Evolutionary conservation across 1,284 basidiomycete species (phyloP), one percentile per base, ranked within the genome.

Genomic region (Boletus sp.): DNA sequence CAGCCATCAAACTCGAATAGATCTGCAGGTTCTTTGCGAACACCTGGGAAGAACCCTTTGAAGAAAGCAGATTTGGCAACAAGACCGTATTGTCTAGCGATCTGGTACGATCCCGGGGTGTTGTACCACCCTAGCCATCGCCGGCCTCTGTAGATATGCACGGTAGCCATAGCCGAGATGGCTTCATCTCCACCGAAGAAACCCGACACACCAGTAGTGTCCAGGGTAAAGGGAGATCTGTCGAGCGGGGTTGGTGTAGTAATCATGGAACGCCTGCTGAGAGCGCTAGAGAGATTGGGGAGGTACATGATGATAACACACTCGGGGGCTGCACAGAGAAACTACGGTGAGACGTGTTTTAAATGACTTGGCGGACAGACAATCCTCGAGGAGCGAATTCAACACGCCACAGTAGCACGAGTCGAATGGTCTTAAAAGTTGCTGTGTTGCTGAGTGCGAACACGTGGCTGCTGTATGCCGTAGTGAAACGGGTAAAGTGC

Each of bases 111-210:
- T 28, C 72, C 72, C 25, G 73, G 74, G 6, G 72, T 66, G 38
- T 74, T 74, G 56, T 74, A 74, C 73, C 73, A 74, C 16, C 73
- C 74, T 13, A 74, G 25, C 71, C 67, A 74, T 30, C 59, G 68
- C 37, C 68, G 65, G 4, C 62, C 59, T 40, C 56, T 56, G 52
- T 69, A 74, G 21, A 75, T 46, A 35, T 74, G 70, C 11, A 74
- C 65, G 7, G 71, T 73, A 16, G 66, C 63, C 73, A 75, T 75
- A 16, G 73, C 70, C 21, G 72, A 67, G 21, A 74, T 64, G 2
- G 72, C 74, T 40, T 74, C 72, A 21, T 71, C 64, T 11, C 63
- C 63, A 28, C 63, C 64, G 44, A 64, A 64, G 28, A 64, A 63
- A 21, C 63, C 63, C 2, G 68, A 62, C 6, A 70, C 68, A 31